phyloP scores from a whole-genome alignment of 768 basidiomycete species.

The Crepidotus variabilis region DNA sequence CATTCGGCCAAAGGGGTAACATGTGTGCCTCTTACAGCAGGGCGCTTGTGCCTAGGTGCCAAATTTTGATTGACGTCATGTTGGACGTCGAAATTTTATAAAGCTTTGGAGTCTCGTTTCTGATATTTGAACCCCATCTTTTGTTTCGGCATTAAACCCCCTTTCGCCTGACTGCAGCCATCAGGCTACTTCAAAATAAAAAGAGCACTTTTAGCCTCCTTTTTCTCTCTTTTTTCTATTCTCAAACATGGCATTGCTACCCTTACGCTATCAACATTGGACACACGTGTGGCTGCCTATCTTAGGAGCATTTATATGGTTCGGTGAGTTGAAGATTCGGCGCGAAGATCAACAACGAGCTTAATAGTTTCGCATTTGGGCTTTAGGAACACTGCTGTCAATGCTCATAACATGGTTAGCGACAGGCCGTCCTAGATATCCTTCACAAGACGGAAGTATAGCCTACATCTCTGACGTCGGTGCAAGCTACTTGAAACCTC shows the following conservation, averaged over 20 bases:
- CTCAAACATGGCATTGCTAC: neutral
- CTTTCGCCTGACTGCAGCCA: no score
- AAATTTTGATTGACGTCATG: no score
- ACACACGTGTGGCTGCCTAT: slow-evolving; percentile 63
- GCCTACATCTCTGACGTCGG: slow-evolving; percentile 80
- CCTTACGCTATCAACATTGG: slow-evolving; percentile 44
- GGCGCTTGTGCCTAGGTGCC: no score
- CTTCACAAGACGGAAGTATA: slow-evolving; percentile 50
- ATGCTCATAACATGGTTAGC: slow-evolving; percentile 74
- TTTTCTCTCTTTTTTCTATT: neutral
- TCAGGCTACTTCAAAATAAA: no score
- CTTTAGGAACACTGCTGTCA: slow-evolving; percentile 52
- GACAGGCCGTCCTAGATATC: slow-evolving; percentile 56
- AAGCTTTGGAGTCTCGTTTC: no score
- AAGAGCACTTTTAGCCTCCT: no score
- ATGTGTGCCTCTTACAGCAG: no score
- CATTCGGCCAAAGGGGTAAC: no score
- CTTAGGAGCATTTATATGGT: slow-evolving; percentile 63
- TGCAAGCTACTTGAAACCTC: slow-evolving; percentile 69
- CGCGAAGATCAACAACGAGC: neutral
- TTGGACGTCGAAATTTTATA: no score
- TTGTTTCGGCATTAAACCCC: no score
- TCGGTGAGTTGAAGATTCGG: slow-evolving; percentile 32
- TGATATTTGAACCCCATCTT: no score
- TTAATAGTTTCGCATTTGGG: neutral